Conservation (phyloP, 2,329 filamentous ascomycete species). For the Trichophyton equinum region DNA sequence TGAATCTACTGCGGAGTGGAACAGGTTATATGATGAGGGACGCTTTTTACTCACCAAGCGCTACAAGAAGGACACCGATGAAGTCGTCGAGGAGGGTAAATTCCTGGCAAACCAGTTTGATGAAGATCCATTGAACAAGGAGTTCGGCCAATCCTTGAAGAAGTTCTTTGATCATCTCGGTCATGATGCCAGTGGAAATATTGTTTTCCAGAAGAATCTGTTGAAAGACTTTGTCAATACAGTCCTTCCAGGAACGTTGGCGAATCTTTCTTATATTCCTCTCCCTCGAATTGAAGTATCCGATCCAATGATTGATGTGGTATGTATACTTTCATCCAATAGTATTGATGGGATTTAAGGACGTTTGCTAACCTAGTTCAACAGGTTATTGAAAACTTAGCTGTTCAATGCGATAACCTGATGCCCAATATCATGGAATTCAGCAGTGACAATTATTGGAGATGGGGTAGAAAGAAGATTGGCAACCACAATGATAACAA, state of each 20-base stretch:
- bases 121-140: slow-evolving; percentile 71
- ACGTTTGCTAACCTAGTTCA: not conserved
- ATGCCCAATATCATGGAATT: slow-evolving; percentile 87
- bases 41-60: slow-evolving; percentile 77
- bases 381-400: slow-evolving; percentile 73
- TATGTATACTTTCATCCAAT: slow-evolving; percentile 13
- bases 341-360: not conserved
- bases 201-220: slow-evolving; percentile 83
- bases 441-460: slow-evolving; percentile 84
- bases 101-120: slow-evolving; percentile 85
- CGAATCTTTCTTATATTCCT: slow-evolving; percentile 78
- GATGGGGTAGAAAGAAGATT: slow-evolving; percentile 83
- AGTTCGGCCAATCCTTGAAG: slow-evolving; percentile 61
- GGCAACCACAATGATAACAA: slow-evolving; percentile 71
- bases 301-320: slow-evolving; percentile 69
- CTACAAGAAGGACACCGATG: slow-evolving; percentile 75
- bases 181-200: slow-evolving; percentile 70
- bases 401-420: slow-evolving; percentile 92
- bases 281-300: slow-evolving; percentile 89
- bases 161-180: slow-evolving; percentile 88
- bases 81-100: slow-evolving; percentile 76
- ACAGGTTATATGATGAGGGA: slow-evolving; percentile 71
- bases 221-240: slow-evolving; percentile 79
- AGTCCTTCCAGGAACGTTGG: slow-evolving; percentile 70
- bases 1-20: slow-evolving; percentile 66